Conservation (phyloP, 75 land plant species). For the Cunninghamia lanceolata region DNA sequence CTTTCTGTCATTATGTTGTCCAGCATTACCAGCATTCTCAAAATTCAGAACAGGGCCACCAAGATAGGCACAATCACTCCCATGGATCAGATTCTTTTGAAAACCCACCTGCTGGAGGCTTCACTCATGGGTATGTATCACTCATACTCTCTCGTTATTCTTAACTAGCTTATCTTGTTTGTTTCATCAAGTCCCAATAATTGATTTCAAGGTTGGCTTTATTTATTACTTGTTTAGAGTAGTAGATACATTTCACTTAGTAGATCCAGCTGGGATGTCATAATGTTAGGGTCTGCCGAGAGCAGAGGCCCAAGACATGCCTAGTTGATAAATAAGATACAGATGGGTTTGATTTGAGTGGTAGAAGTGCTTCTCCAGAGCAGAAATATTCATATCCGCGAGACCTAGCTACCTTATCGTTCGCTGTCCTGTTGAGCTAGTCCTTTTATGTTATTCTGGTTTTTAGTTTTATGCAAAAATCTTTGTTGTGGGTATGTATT, state of each 20-base stretch:
- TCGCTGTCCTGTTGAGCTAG: neutral
- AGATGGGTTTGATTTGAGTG: neutral
- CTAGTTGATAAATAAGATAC: neutral
- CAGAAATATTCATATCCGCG: neutral
- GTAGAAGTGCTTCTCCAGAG: neutral
- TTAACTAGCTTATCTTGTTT: neutral
- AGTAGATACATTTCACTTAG: neutral
- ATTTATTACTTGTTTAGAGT: neutral
- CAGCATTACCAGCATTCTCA: slow-evolving; percentile 20
- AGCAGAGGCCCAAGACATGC: neutral
- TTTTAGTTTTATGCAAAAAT: neutral
- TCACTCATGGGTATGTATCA: slow-evolving; percentile 27
- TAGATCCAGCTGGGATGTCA: neutral
- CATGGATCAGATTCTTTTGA: slow-evolving; percentile 24
- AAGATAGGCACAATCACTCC: slow-evolving; percentile 19
- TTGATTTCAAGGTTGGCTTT: neutral
- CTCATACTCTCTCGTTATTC: neutral
- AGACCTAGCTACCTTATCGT: too few species aligned
- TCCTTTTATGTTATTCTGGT: neutral
- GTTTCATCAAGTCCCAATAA: neutral
- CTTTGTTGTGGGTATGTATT: neutral
- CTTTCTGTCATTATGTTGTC: slow-evolving; percentile 15
- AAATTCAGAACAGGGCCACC: slow-evolving; percentile 11
- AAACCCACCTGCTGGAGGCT: slow-evolving; percentile 28
- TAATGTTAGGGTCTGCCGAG: neutral